Evolutionary conservation across 768 basidiomycete species (phyloP), one percentile per base, ranked within the genome.

Genomic region (Scleroderma citrinum): DNA sequence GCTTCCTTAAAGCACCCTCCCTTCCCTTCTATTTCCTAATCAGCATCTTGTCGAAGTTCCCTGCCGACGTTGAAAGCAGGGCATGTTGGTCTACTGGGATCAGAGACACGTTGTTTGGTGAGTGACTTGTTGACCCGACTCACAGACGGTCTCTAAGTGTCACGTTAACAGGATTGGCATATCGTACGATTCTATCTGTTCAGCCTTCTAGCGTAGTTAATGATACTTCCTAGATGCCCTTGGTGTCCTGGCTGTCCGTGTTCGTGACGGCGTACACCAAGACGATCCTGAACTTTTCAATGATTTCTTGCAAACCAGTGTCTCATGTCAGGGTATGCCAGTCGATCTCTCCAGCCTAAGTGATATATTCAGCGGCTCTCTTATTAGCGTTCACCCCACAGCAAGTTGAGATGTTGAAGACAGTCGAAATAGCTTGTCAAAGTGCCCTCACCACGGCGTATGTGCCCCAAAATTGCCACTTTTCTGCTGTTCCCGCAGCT

Each of bases 1-100:
- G 89, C 62, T 92, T 92, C 72, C 71, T 92, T 57, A 92, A 92
- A 70, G 86, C 86, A 23, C 83, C 88, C 3, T 83, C 79, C 2
- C 73, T 92, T 38, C 90, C 90, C 0, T 91, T 87, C 71, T 80
- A 90, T 62, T 80, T 77, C n/a, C 73, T 92, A 39, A 74, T 82
- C 51, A 85, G 84, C 51, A 74, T 89, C 46, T 61, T 92, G 51
- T 77, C 76, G 56, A 92, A 90, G 67, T 88, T 91, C 67, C 90
- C 89, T 1, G 69, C 75, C 21, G 87, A 90, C 55, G 71, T 78
- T 20, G 87, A 90, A 53, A 85, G 85, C 51, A 75, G 82, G 20
- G 81, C 86, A 3, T 88, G 87, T 59, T 89, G 86, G 85, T 79
- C 80, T 39, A 68, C 71, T 32, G 64, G 65, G 23, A 65, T 85